Evolutionary conservation across 176 grass and related monocot species (phyloP), one percentile per base, ranked within the genome.

Genomic region (Zizania latifolia): DNA sequence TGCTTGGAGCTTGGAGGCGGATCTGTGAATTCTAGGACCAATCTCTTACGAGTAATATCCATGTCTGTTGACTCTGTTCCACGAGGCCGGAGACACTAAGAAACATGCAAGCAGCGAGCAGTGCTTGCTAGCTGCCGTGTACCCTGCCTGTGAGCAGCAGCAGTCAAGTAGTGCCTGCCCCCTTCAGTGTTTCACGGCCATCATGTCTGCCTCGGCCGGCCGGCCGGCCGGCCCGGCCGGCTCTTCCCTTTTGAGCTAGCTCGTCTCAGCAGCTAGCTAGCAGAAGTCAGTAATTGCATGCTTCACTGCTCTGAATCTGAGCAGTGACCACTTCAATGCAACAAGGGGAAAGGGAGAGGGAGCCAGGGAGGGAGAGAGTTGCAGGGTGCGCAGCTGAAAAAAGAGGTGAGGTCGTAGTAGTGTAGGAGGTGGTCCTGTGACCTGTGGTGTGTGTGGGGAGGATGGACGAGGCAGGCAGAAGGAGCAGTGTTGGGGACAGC

Each of bases 361-460:
- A 15, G n/a, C n/a, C n/a, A n/a, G n/a, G n/a, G 26, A 30, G 16
- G 13, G 57, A 45, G 39, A 32, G 71, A 21, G 35, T 33, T 70
- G 22, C 34, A 21, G 64, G 37, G 27, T n/a, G 39, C n/a, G n/a
- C 32, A 59, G 53, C 77, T 48, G 66, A 62, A 62, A 80, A 81
- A 46, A 32, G 57, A 51, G 40, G 43, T 11, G 63, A 66, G 21
- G 11, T 13, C 5, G 5, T 12, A 38, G 55, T 41, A 4, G 22
- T n/a, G n/a, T n/a, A n/a, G n/a, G 37, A 34, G 62, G 74, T 78
- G 82, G 82, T 85, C 82, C 67, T 65, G 76, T 32, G 57, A n/a
- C n/a, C n/a, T 28, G 51, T 37, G n/a, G 29, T 68, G 23, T 27
- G 72, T 46, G 28, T 58, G 16, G 50, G 50, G 50, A 68, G 62